Evolutionary conservation across 2,329 filamentous ascomycete species (phyloP), one percentile per base, ranked within the genome.

Genomic region (Celoporthe dispersa): DNA sequence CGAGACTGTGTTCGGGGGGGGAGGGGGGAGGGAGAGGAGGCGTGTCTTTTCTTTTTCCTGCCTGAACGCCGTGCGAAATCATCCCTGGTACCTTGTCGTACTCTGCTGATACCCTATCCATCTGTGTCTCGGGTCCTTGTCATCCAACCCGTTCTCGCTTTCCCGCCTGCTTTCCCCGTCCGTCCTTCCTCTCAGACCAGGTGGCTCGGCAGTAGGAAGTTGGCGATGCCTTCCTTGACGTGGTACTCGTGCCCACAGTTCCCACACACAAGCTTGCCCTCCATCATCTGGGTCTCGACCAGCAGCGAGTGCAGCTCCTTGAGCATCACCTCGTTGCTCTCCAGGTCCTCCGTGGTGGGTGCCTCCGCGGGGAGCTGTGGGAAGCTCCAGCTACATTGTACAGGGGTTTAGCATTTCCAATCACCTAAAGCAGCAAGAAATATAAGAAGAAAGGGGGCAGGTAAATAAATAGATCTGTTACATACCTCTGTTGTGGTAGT

Each of bases 221-320:
- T 98, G 71, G 94, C 94, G 80, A 98, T 97, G 6, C 96, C 96
- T 82, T 99, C 95, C 79, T 96, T 94, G 73, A 99, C 91, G 70
- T 90, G 90, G 81, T 98, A 99, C 84, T 97, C 93, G 79, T 98
- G 95, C 63, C 92, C 93, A 79, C 96, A 99, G 80, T 92, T 92
- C 63, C 89, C 94, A 80, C 96, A 99, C 6, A 94, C 92, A 73
- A 99, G 85, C 81, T 93, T 95, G 3, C 96, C 96, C 81, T 95
- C 92, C 51, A 89, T 87, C 71, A 99, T 92, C 76, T 94, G 92
- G 71, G 96, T 99, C 86, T 98, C 93, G 75, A 98, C 85, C 51
- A 98, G 84, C 68, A 98, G 80, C 31, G 88, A 87, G 80, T 98
- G 94, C 77, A 98, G 81, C 75, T 97, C 93, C 75, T 86, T 88